These are phyloP conservation scores for Azolla pinnata DNA, from an alignment of 75 land plant species.

Conservation along the genomic window DNA sequence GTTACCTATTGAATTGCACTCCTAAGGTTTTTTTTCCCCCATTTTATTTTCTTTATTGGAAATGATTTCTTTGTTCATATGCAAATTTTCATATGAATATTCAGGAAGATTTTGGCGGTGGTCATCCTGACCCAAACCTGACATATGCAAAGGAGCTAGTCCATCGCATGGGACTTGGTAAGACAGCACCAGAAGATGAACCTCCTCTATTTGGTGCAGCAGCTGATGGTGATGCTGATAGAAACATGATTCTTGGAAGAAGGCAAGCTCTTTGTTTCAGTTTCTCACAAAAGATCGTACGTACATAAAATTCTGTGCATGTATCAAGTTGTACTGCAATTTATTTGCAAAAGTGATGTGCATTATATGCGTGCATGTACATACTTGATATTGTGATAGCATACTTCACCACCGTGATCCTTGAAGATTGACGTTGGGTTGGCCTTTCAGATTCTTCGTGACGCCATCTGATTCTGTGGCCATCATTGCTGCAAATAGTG, in stretches of 20 bases:
- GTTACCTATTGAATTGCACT: slow-evolving; percentile 64
- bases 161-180: slow-evolving; percentile 85
- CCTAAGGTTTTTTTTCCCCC: slow-evolving; percentile 58
- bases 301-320: too few species aligned
- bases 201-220: slow-evolving; percentile 99
- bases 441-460: slow-evolving; percentile 71
- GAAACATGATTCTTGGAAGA: slow-evolving; percentile 98
- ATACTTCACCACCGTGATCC: not conserved
- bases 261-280: too few species aligned
- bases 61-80: not conserved
- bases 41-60: slow-evolving; percentile 1
- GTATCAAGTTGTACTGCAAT: too few species aligned
- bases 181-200: slow-evolving; percentile 39
- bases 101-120: slow-evolving; percentile 99
- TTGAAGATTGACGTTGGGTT: too few species aligned
- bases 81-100: not conserved
- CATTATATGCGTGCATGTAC: too few species aligned
- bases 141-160: slow-evolving; percentile 99
- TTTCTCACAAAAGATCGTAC: too few species aligned
- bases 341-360: too few species aligned
- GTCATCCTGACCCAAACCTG: slow-evolving; percentile 97
- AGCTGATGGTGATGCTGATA: slow-evolving; percentile 99
- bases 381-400: too few species aligned
- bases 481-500: slow-evolving; percentile 99
- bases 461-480: slow-evolving; percentile 99